Conservation (phyloP, 805 yeast genomes). For the Barnettozyma pratensis region DNA sequence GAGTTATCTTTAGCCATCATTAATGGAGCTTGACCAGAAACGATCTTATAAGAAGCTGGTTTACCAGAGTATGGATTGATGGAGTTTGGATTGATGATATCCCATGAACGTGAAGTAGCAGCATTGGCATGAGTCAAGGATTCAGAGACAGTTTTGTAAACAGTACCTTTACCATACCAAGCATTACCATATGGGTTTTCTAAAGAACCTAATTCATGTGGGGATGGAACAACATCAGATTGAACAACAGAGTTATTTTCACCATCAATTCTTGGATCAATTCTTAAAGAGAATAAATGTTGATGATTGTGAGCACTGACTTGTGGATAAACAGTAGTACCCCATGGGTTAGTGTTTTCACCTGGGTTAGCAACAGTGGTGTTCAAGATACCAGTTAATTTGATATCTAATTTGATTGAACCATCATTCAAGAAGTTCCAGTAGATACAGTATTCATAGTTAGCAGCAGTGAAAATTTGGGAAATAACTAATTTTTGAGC, state of each 20-base stretch:
- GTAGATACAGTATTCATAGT: conserved; percentile 80
- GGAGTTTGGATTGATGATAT: conserved; percentile 65
- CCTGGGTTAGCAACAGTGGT: conserved; percentile 60
- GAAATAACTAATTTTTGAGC: conserved; percentile 70
- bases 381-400: conserved; percentile 79
- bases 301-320: conserved; percentile 86
- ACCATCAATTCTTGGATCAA: conserved; percentile 80
- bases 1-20: conserved; percentile 71
- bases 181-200: conserved; percentile 78
- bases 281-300: conserved; percentile 71
- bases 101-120: conserved; percentile 69
- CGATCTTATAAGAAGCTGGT: conserved; percentile 73
- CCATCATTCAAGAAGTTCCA: conserved; percentile 85
- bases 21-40: conserved; percentile 69
- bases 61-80: conserved; percentile 65
- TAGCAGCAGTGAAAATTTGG: conserved; percentile 82
- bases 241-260: conserved; percentile 69
- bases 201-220: conserved; percentile 55
- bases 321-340: conserved; percentile 73
- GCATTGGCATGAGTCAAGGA: conserved; percentile 60
- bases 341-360: conserved; percentile 72
- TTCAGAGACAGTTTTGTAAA: conserved; percentile 64
- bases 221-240: conserved; percentile 58
- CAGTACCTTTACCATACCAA: conserved; percentile 58
- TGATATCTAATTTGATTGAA: conserved; percentile 71